Base-by-base conservation (phyloP, 2,329 filamentous ascomycete species). In the Tolypocladium cylindrosporum region DNA sequence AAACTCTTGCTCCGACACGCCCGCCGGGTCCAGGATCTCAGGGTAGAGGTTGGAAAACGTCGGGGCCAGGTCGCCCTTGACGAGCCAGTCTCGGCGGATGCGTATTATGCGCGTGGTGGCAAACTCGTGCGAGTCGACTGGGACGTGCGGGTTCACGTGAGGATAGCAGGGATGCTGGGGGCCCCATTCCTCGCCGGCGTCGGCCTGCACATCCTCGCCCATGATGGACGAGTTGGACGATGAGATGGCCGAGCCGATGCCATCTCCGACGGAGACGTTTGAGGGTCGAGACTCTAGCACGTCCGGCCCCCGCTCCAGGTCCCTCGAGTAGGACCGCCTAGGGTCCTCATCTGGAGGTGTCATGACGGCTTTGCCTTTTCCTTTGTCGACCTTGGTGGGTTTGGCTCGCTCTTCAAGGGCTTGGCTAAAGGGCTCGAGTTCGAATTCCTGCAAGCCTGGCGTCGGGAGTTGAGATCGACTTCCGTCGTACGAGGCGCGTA, bases 1-100 rank as follows among this genome's bases (percentile, higher is more conserved):
- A 68, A 99, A 99, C 65, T 96, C 90, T 59, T 87, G 86, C 71
- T 99, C 94, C 1, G 84, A 81, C 50, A 99, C 75, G 39, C 92
- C 84, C 0, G 84, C 84, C 0, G 91, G 90, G 63, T 97, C 92
- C 9, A 99, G 78, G 59, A 99, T 96, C 69, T 99, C 94, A 0
- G 94, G 94, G 67, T 99, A 99, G 3, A 97, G 79, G 66, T 97
- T 97, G 19, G 90, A 94, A 69, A 95, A 97, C 0, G 92, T 91
- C 0, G 94, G 94, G 1, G 92, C 93, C 36, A 96, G 77, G 71
- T 99, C 94, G 41, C 93, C 94, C 60, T 87, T 83, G 37, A 92
- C 73, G 74, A 97, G 87, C 89, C 92, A 99, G 72, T 99, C 94
- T 48, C 94, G 83, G 59, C 87, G 86, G 61, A 99, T 88, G 19